These are phyloP conservation scores for Trichothecium sympodiale DNA, from an alignment of 2,329 filamentous ascomycete genomes.

Conservation along the genomic window DNA sequence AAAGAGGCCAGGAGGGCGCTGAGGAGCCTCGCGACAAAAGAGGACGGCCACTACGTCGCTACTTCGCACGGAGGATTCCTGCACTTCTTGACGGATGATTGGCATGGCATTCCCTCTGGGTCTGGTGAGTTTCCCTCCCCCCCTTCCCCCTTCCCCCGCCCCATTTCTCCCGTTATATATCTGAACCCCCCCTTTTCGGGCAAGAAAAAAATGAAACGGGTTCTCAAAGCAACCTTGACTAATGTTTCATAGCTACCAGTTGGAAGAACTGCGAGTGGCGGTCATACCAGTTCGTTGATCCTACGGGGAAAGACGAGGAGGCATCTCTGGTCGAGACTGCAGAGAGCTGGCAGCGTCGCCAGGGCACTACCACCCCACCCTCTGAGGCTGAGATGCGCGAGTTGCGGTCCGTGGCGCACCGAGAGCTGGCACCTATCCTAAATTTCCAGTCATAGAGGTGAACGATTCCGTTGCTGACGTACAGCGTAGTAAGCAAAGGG, in stretches of 20 bases:
- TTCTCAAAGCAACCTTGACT: too few species aligned
- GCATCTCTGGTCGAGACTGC: constrained; percentile 37
- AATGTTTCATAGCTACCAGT: constrained; percentile 44
- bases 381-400: constrained; percentile 35
- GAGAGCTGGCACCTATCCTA: constrained; percentile 23
- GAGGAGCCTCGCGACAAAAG: constrained; percentile 24
- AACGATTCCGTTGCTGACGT: too few species aligned
- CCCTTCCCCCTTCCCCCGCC: neutral
- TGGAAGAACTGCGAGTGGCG: constrained; percentile 68
- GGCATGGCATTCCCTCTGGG: constrained; percentile 43
- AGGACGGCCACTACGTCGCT: constrained; percentile 56
- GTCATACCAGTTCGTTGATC: constrained; percentile 52
- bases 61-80: constrained; percentile 78
- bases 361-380: constrained; percentile 26
- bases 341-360: constrained; percentile 33
- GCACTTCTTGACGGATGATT: constrained; percentile 79
- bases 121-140: constrained; percentile 21
- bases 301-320: constrained; percentile 34
- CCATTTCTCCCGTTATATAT: neutral
- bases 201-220: too few species aligned
- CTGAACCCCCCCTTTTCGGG: too few species aligned
- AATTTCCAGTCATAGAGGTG: constrained; percentile 14
- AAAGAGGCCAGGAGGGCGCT: constrained; percentile 49
- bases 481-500: too few species aligned
- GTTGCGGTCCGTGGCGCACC: constrained; percentile 26